These are phyloP conservation scores for Fraxinus angustifolia DNA, from an alignment of 305 asterid species.

Conservation along the genomic window DNA sequence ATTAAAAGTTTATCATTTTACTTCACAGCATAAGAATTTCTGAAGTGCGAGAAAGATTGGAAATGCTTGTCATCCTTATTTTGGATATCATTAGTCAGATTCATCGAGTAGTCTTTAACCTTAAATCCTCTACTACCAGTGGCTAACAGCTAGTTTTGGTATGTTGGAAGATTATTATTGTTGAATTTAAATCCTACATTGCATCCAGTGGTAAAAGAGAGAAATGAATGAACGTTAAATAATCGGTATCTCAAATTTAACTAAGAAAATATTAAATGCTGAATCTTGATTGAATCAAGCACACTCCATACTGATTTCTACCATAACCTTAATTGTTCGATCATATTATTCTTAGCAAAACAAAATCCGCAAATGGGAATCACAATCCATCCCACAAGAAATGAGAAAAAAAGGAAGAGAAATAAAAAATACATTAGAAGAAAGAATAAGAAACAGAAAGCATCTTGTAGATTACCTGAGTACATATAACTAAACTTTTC, in stretches of 20 bases:
- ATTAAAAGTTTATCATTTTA: not conserved
- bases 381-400: not conserved
- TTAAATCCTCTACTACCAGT: not conserved
- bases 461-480: conserved; percentile 34
- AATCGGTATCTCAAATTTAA: not conserved
- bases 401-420: not conserved
- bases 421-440: conserved; percentile 1
- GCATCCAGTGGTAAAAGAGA: not conserved
- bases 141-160: not conserved
- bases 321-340: not conserved
- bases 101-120: not conserved
- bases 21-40: not conserved
- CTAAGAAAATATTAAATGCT: not conserved
- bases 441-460: not conserved
- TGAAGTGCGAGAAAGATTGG: not conserved
- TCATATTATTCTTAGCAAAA: not conserved
- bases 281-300: not conserved
- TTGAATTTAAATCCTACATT: not conserved
- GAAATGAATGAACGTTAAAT: not conserved
- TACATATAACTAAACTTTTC: conserved; percentile 48
- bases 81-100: not conserved
- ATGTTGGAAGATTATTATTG: not conserved
- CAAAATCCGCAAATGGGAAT: not conserved
- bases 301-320: not conserved
- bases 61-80: not conserved